Conservation (phyloP, 768 basidiomycete species). For the Floccularia luteovirens region DNA sequence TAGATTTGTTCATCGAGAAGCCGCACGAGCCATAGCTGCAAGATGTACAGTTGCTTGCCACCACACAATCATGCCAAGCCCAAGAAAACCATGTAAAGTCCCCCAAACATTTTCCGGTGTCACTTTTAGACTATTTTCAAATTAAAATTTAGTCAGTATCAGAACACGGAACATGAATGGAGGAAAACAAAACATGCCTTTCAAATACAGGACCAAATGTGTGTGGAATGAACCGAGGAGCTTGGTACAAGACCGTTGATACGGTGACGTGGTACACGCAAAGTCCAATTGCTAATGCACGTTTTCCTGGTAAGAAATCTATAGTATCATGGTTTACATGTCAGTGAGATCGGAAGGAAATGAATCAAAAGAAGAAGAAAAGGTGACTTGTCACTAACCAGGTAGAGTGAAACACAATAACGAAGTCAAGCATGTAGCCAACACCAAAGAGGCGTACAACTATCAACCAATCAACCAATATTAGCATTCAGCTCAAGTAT, state of each 20-base stretch:
- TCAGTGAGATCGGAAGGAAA: no score
- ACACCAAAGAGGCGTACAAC: conserved; percentile 62
- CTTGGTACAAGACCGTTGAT: conserved; percentile 68
- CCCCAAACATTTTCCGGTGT: conserved; percentile 77
- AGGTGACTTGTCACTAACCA: conserved; percentile 36
- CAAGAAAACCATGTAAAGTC: conserved; percentile 60
- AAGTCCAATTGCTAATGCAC: conserved; percentile 70
- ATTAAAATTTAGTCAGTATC: neutral
- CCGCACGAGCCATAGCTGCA: conserved; percentile 28
- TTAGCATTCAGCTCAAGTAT: neutral
- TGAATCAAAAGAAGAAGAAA: no score
- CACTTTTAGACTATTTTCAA: conserved; percentile 40
- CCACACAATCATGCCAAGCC: conserved; percentile 70
- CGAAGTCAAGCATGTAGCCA: conserved; percentile 52
- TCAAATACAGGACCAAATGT: conserved; percentile 57
- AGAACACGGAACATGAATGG: neutral
- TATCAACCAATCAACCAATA: conserved; percentile 15
- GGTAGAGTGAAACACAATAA: conserved; percentile 67
- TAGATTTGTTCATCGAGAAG: conserved; percentile 2
- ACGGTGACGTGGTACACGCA: conserved; percentile 69
- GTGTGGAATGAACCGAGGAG: conserved; percentile 75
- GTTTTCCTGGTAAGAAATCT: conserved; percentile 81
- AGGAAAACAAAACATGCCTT: conserved; percentile 32
- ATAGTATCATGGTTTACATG: no score
- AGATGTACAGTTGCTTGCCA: conserved; percentile 71